These are phyloP conservation scores for Yamadazyma triangularis DNA, from an alignment of 1,139 yeast genomes.

Conservation along the genomic window DNA sequence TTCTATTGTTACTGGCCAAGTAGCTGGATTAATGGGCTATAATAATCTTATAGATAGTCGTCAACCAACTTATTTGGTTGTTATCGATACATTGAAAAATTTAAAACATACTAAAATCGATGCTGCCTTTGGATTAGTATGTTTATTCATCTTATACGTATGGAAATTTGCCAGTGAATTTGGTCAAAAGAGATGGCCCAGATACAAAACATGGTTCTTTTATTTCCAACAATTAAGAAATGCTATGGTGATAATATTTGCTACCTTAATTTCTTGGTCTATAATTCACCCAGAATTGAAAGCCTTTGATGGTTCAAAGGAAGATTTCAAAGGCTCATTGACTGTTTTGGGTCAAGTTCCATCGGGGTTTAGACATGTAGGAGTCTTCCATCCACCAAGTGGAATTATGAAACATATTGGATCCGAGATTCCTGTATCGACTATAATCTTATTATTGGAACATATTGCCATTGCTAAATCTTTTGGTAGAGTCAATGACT, in stretches of 20 bases:
- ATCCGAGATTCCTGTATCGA: constrained; percentile 79
- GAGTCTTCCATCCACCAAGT: constrained; percentile 64
- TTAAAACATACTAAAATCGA: constrained; percentile 64
- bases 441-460: constrained; percentile 76
- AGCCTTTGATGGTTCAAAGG: constrained; percentile 37
- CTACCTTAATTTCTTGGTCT: constrained; percentile 70
- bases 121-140: constrained; percentile 86
- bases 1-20: constrained; percentile 76
- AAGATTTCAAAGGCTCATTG: constrained; percentile 44
- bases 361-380: constrained; percentile 73
- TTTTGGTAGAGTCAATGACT: constrained; percentile 88
- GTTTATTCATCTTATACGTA: constrained; percentile 60
- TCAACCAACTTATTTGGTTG: constrained; percentile 62
- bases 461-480: constrained; percentile 94
- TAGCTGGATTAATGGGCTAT: constrained; percentile 84
- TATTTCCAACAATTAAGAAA: constrained; percentile 74
- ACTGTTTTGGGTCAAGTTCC: constrained; percentile 74
- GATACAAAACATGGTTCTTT: constrained; percentile 53
- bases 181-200: constrained; percentile 66
- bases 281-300: constrained; percentile 63
- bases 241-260: constrained; percentile 74
- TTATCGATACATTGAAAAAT: constrained; percentile 68
- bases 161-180: constrained; percentile 58
- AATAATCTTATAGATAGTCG: constrained; percentile 64
- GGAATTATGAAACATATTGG: constrained; percentile 61